Conservation (phyloP, 805 yeast genomes). For the Teunomyces lycoperdinae region DNA sequence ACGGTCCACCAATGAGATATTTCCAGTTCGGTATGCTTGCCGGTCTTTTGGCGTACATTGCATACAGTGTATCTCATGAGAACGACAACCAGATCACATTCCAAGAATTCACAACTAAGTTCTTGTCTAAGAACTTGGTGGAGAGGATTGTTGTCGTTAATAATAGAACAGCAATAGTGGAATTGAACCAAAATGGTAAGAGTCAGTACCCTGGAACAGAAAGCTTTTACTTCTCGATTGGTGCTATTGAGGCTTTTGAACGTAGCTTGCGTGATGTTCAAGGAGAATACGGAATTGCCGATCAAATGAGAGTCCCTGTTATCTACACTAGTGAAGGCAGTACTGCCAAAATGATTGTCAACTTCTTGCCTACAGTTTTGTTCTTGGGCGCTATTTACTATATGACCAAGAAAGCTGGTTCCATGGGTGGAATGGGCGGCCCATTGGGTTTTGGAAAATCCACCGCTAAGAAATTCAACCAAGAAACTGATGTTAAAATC, state of each 20-base stretch:
- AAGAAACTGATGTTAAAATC: slow-evolving; percentile 85
- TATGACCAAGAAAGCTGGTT: slow-evolving; percentile 66
- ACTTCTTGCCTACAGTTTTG: slow-evolving; percentile 83
- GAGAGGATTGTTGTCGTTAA: slow-evolving; percentile 72
- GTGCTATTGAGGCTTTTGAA: slow-evolving; percentile 87
- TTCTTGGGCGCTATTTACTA: slow-evolving; percentile 87
- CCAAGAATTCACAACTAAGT: slow-evolving; percentile 83
- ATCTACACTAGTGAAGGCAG: slow-evolving; percentile 72
- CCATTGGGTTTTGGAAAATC: slow-evolving; percentile 83
- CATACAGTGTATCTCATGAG: slow-evolving; percentile 19
- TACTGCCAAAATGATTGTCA: slow-evolving; percentile 57
- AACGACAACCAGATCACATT: slow-evolving; percentile 63
- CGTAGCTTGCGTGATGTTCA: slow-evolving; percentile 74
- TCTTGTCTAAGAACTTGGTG: slow-evolving; percentile 76
- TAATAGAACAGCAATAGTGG: slow-evolving; percentile 70
- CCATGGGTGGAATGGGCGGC: slow-evolving; percentile 77
- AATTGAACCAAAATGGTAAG: slow-evolving; percentile 59
- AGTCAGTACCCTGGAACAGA: slow-evolving; percentile 38
- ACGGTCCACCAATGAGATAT: slow-evolving; percentile 20
- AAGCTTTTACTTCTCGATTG: slow-evolving; percentile 64
- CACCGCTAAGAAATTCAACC: slow-evolving; percentile 86
- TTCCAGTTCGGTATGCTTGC: slow-evolving; percentile 33
- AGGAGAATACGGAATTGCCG: slow-evolving; percentile 59
- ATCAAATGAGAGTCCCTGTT: slow-evolving; percentile 74
- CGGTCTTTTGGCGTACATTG: slow-evolving; percentile 24